phyloP scores from a whole-genome alignment of 139 green algal genomes.

The Astrephomene gubernaculifera region DNA sequence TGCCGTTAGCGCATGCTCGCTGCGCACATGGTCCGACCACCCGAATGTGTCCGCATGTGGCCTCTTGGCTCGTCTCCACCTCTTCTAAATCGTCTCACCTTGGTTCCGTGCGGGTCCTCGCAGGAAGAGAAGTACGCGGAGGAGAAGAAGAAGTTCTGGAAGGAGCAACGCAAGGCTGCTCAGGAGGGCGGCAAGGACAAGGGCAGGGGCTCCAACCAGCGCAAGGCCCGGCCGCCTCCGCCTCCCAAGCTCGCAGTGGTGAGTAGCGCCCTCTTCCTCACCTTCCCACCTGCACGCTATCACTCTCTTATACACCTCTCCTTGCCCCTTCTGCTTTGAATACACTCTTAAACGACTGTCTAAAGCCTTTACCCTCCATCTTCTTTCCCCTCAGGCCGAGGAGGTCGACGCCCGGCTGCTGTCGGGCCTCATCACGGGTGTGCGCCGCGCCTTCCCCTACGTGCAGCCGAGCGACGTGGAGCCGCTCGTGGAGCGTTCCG shows the following conservation, averaged over 20 bases:
- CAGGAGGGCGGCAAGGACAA: neutral
- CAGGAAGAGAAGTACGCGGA: slow-evolving; percentile 45
- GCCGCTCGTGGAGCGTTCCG: slow-evolving; percentile 57
- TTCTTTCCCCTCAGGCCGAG: slow-evolving; percentile 46
- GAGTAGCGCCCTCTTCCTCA: too few relatives aligned
- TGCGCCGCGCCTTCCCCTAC: slow-evolving; percentile 95
- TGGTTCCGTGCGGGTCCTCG: too few relatives aligned
- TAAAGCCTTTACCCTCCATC: too few relatives aligned
- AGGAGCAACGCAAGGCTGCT: slow-evolving; percentile 31
- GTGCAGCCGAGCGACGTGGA: slow-evolving; percentile 67
- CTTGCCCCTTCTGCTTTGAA: too few relatives aligned
- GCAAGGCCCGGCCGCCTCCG: slow-evolving; percentile 3
- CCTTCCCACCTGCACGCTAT: too few relatives aligned
- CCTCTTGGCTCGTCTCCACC: too few relatives aligned
- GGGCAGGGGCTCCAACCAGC: neutral
- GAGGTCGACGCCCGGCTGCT: slow-evolving; percentile 80
- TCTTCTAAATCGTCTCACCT: too few relatives aligned
- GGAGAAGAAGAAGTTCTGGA: slow-evolving; percentile 47
- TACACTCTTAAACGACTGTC: too few relatives aligned
- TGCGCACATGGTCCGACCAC: too few relatives aligned
- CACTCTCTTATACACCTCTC: too few relatives aligned
- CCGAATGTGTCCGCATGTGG: too few relatives aligned
- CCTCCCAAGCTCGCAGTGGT: slow-evolving; percentile 42
- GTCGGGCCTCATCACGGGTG: slow-evolving; percentile 85
- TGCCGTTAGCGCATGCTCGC: too few relatives aligned